Conservation (phyloP, 345 rosid genomes). For the Hypericum androsaemum region DNA sequence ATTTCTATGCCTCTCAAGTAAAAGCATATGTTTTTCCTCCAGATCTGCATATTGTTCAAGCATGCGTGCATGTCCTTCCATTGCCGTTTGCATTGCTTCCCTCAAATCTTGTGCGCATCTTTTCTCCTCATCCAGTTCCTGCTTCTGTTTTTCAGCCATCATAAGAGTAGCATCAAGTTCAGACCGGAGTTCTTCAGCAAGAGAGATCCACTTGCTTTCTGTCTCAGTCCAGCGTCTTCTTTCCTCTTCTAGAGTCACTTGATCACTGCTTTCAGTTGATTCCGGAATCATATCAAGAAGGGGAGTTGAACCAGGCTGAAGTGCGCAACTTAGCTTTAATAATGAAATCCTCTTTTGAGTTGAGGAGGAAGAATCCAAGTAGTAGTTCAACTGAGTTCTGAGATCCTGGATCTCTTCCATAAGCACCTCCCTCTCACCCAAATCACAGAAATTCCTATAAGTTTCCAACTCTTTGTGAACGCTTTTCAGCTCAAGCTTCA, state of each 20-base stretch:
- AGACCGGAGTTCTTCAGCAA: conserved; percentile 66
- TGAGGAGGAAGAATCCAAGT: conserved; percentile 52
- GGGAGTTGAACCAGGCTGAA: conserved; percentile 37
- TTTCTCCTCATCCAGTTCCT: conserved; percentile 70
- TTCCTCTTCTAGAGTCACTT: conserved; percentile 53
- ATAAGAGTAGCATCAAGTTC: conserved; percentile 62
- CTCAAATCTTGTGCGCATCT: conserved; percentile 72
- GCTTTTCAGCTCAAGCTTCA: conserved; percentile 66
- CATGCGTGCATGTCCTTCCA: conserved; percentile 93
- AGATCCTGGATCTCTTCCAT: conserved; percentile 90
- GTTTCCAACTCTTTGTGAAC: conserved; percentile 76
- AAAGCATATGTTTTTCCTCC: conserved; percentile 80
- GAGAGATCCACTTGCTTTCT: conserved; percentile 92
- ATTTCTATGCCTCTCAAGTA: conserved; percentile 85
- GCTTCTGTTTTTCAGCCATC: conserved; percentile 53
- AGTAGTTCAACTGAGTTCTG: conserved; percentile 70
- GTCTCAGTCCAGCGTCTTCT: conserved; percentile 58
- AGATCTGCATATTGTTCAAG: conserved; percentile 96
- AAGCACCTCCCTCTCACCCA: conserved; percentile 88
- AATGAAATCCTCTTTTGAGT: conserved; percentile 39
- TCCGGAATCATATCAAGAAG: conserved; percentile 47
- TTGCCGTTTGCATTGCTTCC: conserved; percentile 94
- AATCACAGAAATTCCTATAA: conserved; percentile 60
- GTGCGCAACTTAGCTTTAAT: conserved; percentile 46
- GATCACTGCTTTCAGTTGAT: conserved; percentile 42